A percentile compares a stretch with the other conserved stretches of the same genome.
These are phyloP conservation scores for Cinchona pubescens DNA, from an alignment of 257 asterid genomes.

Conservation along the genomic window DNA sequence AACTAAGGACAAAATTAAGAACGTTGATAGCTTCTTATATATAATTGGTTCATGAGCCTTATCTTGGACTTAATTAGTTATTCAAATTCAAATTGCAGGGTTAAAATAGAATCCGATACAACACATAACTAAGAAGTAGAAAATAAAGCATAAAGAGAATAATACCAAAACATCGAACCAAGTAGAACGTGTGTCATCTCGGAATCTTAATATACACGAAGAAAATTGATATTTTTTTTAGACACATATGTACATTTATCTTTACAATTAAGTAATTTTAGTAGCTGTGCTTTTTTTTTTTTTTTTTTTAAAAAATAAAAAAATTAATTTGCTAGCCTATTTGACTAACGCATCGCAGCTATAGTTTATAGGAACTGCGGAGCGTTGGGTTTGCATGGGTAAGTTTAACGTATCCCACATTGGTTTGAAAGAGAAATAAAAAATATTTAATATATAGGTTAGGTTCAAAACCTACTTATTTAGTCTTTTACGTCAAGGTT, in stretches of 20 bases:
- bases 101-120: neutral
- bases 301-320: too few species aligned
- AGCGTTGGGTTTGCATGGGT: too few species aligned
- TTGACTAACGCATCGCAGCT: neutral
- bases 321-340: neutral
- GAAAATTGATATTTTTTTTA: neutral
- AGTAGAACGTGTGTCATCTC: neutral
- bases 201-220: neutral
- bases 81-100: neutral
- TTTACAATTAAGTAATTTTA: neutral
- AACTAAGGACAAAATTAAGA: neutral
- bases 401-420: too few species aligned
- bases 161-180: neutral
- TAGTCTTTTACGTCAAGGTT: too few species aligned
- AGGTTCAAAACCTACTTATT: too few species aligned
- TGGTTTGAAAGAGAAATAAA: too few species aligned
- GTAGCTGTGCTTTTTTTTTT: neutral
- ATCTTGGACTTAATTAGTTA: neutral
- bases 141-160: neutral
- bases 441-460: too few species aligned
- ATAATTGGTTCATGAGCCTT: neutral
- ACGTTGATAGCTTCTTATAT: neutral
- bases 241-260: neutral
- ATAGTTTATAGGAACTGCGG: too few species aligned
- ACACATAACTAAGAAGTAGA: neutral